Evolutionary conservation across 2,329 filamentous ascomycete genomes (phyloP).

Genomic region (Monilinia laxa): DNA sequence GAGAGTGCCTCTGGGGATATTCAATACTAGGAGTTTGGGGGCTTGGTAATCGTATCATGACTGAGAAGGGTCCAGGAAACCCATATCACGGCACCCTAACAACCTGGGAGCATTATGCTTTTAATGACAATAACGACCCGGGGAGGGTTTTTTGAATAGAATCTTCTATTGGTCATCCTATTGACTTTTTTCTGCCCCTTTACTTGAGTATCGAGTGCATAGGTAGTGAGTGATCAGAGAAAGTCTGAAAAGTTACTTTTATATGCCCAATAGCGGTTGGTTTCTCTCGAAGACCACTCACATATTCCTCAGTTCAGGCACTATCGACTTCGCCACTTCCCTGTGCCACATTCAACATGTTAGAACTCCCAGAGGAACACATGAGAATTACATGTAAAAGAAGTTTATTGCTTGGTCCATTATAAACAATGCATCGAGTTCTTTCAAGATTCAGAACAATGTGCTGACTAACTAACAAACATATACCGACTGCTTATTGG

Average conservation of each 20-base stretch:
- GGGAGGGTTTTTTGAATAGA: not conserved
- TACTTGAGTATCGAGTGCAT: not conserved
- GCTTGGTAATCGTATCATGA: not conserved
- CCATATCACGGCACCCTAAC: not conserved
- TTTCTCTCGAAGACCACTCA: not conserved
- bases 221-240: not conserved
- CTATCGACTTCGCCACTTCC: not conserved
- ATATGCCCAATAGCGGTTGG: not conserved
- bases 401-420: not conserved
- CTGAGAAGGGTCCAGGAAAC: not conserved
- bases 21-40: not conserved
- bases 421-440: constrained; percentile 2
- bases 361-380: not conserved
- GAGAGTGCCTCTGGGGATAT: constrained; percentile 8
- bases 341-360: not conserved
- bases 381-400: not conserved
- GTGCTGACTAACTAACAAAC: constrained; percentile 11
- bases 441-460: constrained; percentile 14
- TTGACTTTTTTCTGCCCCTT: too few species aligned
- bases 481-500: constrained; percentile 7
- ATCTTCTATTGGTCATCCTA: too few species aligned
- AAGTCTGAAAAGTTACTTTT: not conserved
- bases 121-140: not conserved
- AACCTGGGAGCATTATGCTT: not conserved
- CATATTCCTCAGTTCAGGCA: not conserved